phyloP scores from a whole-genome alignment of 148 eudicot species.

The Limonium bicolor region DNA sequence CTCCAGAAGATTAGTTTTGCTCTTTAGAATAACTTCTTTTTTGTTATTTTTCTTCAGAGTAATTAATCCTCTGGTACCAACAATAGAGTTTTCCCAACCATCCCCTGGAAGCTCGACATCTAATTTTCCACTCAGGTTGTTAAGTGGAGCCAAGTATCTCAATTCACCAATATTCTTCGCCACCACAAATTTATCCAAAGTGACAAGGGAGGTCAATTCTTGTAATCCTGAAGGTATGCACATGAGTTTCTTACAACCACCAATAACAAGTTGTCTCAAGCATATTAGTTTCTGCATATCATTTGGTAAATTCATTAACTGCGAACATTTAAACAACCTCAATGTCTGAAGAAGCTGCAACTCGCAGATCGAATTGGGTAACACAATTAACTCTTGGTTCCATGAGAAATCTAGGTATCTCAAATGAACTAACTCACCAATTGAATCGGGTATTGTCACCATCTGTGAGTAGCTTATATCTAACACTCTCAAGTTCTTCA shows the following conservation, averaged over 20 bases:
- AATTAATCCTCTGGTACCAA: not conserved
- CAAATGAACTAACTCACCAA: constrained; percentile 10
- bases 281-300: not conserved
- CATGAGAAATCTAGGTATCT: constrained; percentile 16
- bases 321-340: not conserved
- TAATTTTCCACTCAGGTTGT: not conserved
- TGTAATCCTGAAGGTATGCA: constrained; percentile 7
- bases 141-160: not conserved
- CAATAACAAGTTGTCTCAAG: constrained; percentile 11
- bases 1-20: not conserved
- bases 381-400: not conserved
- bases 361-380: constrained; percentile 9
- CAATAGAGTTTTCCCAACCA: not conserved
- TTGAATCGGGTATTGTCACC: not conserved
- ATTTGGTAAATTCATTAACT: constrained; percentile 6
- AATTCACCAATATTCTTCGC: not conserved
- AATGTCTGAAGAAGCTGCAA: constrained; percentile 14
- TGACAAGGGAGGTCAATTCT: constrained; percentile 1
- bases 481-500: constrained; percentile 7
- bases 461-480: not conserved
- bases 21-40: no score
- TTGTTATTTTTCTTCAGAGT: no score
- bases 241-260: constrained; percentile 3
- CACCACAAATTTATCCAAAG: constrained; percentile 1
- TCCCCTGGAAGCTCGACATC: not conserved